These are phyloP conservation scores for Pulchroboletus neoregius DNA, from an alignment of 1,284 basidiomycete species.

Conservation along the genomic window DNA sequence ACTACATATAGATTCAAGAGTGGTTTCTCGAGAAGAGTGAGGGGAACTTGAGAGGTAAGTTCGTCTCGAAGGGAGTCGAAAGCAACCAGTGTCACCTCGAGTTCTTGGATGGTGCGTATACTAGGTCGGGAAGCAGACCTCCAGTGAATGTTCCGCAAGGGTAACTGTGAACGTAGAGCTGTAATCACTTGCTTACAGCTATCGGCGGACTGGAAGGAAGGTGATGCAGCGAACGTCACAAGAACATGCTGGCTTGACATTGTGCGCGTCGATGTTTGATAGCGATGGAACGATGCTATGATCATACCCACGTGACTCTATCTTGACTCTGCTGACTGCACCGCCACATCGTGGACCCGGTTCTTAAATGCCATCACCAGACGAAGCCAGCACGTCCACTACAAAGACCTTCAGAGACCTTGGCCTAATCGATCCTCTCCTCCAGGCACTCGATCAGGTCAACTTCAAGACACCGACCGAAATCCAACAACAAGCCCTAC, in stretches of 20 bases:
- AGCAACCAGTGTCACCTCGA: constrained; percentile 71
- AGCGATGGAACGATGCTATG: no score
- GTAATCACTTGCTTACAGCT: constrained; percentile 68
- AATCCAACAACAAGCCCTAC: constrained; percentile 89
- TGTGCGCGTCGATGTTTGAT: background rate
- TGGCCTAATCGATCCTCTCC: constrained; percentile 86
- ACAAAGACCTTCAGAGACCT: constrained; percentile 63
- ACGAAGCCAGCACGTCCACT: constrained; percentile 59
- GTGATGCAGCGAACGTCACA: constrained; percentile 64
- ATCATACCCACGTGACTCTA: no score
- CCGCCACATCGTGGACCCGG: constrained; percentile 22
- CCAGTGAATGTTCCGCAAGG: constrained; percentile 89
- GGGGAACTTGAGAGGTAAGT: constrained; percentile 70
- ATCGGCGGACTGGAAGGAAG: constrained; percentile 58
- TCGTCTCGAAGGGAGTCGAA: constrained; percentile 72
- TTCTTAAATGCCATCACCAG: constrained; percentile 46
- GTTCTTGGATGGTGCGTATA: constrained; percentile 81
- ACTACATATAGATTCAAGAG: constrained; percentile 84
- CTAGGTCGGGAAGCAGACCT: constrained; percentile 66
- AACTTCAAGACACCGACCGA: constrained; percentile 88
- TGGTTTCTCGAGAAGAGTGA: constrained; percentile 79
- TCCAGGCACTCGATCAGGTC: constrained; percentile 81
- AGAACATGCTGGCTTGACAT: constrained; percentile 44
- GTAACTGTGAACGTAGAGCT: constrained; percentile 70
- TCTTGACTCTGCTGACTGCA: no score